These are phyloP conservation scores for Hortaea sp. DNA, from an alignment of 2,329 filamentous ascomycete genomes.

Conservation along the genomic window DNA sequence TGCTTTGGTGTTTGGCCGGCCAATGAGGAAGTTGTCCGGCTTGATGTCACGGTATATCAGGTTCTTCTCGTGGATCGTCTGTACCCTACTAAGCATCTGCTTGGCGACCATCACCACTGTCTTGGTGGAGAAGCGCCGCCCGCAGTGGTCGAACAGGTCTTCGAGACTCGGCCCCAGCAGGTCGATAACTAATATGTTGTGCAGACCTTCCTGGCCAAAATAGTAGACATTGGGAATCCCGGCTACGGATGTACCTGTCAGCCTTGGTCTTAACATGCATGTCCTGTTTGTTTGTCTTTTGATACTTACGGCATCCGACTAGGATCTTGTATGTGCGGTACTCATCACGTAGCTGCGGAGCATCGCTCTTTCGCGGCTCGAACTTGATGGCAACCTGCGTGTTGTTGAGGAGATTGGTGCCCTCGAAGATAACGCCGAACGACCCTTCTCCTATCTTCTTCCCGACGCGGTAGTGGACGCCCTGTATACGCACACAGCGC, in stretches of 20 bases:
- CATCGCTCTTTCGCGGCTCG: constrained; percentile 97
- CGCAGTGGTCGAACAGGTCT: constrained; percentile 95
- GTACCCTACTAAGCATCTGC: constrained; percentile 94
- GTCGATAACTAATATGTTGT: constrained; percentile 98
- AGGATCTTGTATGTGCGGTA: constrained; percentile 99
- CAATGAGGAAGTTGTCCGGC: constrained; percentile 97
- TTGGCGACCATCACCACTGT: constrained; percentile 99
- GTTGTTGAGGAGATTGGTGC: constrained; percentile 96
- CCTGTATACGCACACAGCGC: constrained; percentile 44
- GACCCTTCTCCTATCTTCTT: constrained; percentile 99
- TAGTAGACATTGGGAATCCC: constrained; percentile 99
- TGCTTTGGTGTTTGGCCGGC: constrained; percentile 81
- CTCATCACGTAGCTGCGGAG: constrained; percentile 93
- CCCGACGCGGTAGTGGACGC: constrained; percentile 95
- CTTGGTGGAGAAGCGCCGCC: constrained; percentile 89
- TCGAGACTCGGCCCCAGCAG: constrained; percentile 89
- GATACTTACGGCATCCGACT: constrained; percentile 87
- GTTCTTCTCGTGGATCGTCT: constrained; percentile 96
- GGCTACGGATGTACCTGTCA: constrained; percentile 42
- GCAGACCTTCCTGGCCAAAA: constrained; percentile 94
- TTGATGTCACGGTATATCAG: constrained; percentile 99
- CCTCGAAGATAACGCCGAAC: constrained; percentile 97
- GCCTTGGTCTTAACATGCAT: too few relatives aligned
- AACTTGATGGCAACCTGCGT: constrained; percentile 99
- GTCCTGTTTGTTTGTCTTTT: too few relatives aligned